Evolutionary conservation across 345 rosid genomes (phyloP).

Genomic region (Leavenworthia alabamica): DNA sequence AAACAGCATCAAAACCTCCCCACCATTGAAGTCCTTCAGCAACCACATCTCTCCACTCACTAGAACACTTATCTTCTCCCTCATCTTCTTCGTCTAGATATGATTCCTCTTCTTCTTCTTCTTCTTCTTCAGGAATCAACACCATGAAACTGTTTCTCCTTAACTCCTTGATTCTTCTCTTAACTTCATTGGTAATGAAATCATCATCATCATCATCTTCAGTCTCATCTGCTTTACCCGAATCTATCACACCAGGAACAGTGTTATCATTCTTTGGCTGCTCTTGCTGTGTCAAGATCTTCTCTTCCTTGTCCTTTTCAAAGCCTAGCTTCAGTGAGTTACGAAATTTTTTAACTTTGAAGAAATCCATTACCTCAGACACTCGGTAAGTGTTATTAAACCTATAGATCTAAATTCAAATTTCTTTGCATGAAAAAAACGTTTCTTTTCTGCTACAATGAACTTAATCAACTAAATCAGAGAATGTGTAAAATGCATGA

Average conservation of each 20-base stretch:
- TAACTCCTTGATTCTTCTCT: slow-evolving; percentile 81
- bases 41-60: slow-evolving; percentile 85
- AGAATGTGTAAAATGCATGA: slow-evolving; percentile 6
- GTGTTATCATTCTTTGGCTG: slow-evolving; percentile 41
- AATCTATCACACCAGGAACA: slow-evolving; percentile 23
- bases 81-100: slow-evolving; percentile 43
- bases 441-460: not conserved
- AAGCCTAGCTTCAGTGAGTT: slow-evolving; percentile 42
- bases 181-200: slow-evolving; percentile 87
- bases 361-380: slow-evolving; percentile 56
- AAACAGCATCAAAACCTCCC: slow-evolving; percentile 88
- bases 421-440: slow-evolving; percentile 11
- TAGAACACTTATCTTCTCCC: slow-evolving; percentile 53
- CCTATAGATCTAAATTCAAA: slow-evolving; percentile 20
- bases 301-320: slow-evolving; percentile 49
- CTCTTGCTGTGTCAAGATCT: slow-evolving; percentile 35
- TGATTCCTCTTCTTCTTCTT: slow-evolving; percentile 72
- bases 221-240: slow-evolving; percentile 33
- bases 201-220: slow-evolving; percentile 95
- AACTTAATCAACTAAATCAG: slow-evolving; percentile 8
- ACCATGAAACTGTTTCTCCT: slow-evolving; percentile 91
- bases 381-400: not conserved
- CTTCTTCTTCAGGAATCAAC: slow-evolving; percentile 93
- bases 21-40: slow-evolving; percentile 92
- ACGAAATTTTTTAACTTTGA: slow-evolving; percentile 61